Base-by-base conservation (phyloP, 345 rosid genomes). In the Eucalyptus cloeziana region DNA sequence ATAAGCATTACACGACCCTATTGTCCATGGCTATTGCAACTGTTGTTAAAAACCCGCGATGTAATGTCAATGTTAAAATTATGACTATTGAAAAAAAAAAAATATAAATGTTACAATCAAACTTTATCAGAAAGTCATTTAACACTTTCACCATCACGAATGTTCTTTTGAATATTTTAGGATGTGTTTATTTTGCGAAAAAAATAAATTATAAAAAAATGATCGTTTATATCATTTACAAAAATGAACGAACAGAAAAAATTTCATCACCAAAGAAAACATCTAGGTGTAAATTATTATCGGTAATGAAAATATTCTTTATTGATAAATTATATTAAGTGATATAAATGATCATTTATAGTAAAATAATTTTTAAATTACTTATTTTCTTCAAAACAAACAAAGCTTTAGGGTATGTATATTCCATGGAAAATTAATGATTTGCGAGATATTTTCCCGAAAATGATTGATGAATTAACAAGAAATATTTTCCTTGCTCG, bases 401-500 rank as follows among this genome's bases (percentile, higher is more conserved):
- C 4, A 19, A 0, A 52, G 58, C 10, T 52, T 21, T 52, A 4
- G 58, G 58, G 25, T 52, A 52, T 19, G 58, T 21, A 52, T 52
- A 8, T 21, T 52, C 21, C 58, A 52, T 52, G 58, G 4, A 52
- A 52, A 52, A 52, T 52, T 52, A 21, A 52, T 3, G 10, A 21
- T 21, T 4, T 21, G 5, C 0, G 5, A 52, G 10, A 52, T 52
- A 52, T 52, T 52, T 21, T 52, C 4, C 2, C 10, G 0, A 1
- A 8, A 52, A 52, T 21, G 58, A 52, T 52, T 2, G 25, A 52
- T 52, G 24, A 52, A 52, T 52, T 25, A 52, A 21, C 10, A 52
- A 21, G 0, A 52, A 52, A 52, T 52, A 52, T 52, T 52, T 52
- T 52, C 58, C 58, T 52, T 2, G 2, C 58, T 19, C 9, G 25